Evolutionary conservation across 192 early-diverging fungal species (phyloP).

Genomic region (Coemansia sp.): DNA sequence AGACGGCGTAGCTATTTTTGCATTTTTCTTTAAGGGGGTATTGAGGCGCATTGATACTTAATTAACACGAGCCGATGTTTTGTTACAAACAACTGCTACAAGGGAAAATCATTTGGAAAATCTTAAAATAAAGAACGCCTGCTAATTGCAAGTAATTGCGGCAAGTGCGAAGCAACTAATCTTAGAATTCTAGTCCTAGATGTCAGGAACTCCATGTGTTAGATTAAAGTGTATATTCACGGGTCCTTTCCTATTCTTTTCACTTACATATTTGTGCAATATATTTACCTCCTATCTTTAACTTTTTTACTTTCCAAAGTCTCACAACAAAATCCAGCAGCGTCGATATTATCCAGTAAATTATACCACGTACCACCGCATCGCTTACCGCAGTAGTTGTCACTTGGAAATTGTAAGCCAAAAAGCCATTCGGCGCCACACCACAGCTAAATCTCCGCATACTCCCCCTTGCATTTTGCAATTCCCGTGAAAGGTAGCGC

Average conservation of each 20-base stretch:
- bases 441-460: not conserved
- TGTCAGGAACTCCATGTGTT: not conserved
- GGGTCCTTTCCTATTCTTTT: not conserved
- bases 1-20: slow-evolving; percentile 11
- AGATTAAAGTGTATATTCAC: not conserved
- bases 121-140: too few species aligned
- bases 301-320: not conserved
- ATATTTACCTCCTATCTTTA: not conserved
- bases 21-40: not conserved
- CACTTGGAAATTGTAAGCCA: not conserved
- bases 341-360: not conserved
- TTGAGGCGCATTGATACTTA: slow-evolving; percentile 23
- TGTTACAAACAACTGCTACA: not conserved
- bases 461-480: slow-evolving; percentile 9
- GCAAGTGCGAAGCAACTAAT: not conserved
- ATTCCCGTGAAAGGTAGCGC: not conserved
- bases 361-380: not conserved
- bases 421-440: slow-evolving; percentile 20
- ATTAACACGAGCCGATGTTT: slow-evolving; percentile 11
- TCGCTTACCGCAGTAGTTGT: not conserved
- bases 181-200: not conserved
- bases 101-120: not conserved
- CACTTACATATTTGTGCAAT: not conserved
- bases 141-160: not conserved
- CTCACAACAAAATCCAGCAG: not conserved